A percentile compares a stretch with the other conserved stretches of the same genome.
These are phyloP conservation scores for Dendryphion nanum DNA, from an alignment of 2,329 filamentous ascomycete genomes.

Conservation along the genomic window DNA sequence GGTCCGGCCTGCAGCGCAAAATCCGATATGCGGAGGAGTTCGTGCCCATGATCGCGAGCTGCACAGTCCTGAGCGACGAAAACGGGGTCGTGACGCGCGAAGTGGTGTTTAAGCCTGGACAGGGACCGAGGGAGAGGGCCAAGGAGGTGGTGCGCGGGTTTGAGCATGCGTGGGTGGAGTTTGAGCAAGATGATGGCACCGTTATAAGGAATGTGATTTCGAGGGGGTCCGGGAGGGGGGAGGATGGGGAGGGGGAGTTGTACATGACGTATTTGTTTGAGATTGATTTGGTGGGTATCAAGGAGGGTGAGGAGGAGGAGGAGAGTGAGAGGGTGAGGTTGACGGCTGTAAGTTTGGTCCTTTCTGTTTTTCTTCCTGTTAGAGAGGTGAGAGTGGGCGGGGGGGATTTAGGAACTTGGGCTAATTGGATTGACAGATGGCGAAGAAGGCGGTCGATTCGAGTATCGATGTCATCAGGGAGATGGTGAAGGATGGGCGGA, in stretches of 20 bases:
- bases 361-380: not conserved
- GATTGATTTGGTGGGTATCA: slow-evolving; percentile 35
- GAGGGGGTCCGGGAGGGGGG: slow-evolving; percentile 34
- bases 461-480: slow-evolving; percentile 44
- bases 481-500: slow-evolving; percentile 42
- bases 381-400: not conserved
- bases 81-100: slow-evolving; percentile 34
- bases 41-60: slow-evolving; percentile 44
- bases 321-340: slow-evolving; percentile 24
- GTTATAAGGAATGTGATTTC: slow-evolving; percentile 47
- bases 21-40: slow-evolving; percentile 48
- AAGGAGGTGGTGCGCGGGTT: slow-evolving; percentile 41
- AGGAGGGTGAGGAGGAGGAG: slow-evolving; percentile 35
- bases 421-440: slow-evolving; percentile 24
- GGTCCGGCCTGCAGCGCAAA: slow-evolving; percentile 48
- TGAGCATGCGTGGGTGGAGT: slow-evolving; percentile 47
- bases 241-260: slow-evolving; percentile 34
- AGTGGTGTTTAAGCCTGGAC: slow-evolving; percentile 42
- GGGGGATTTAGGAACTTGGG: not conserved
- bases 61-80: slow-evolving; percentile 42
- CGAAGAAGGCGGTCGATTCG: slow-evolving; percentile 44
- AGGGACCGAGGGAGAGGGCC: slow-evolving; percentile 25
- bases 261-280: slow-evolving; percentile 51
- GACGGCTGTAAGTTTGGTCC: slow-evolving; percentile 19
- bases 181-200: slow-evolving; percentile 44